Evolutionary conservation across 1,284 basidiomycete species (phyloP), one percentile per base, ranked within the genome.

Genomic region (Apiotrichum gracile): DNA sequence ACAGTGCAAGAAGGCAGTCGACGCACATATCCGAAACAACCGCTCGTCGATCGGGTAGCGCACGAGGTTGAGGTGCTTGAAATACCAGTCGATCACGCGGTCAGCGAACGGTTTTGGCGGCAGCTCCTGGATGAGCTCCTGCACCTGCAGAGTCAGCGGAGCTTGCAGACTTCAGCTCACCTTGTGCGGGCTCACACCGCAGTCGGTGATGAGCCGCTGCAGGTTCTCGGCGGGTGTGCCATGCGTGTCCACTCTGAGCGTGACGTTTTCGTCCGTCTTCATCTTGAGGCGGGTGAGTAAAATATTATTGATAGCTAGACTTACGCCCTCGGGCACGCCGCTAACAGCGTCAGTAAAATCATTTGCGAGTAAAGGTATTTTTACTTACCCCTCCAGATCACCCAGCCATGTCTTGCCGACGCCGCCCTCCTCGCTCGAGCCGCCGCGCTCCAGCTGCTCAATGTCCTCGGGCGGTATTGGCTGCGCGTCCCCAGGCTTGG

Each of bases 41-140:
- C 82, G 81, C 61, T 94, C 91, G 43, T 89, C 90, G 29, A 96
- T 82, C 27, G 91, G 91, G 72, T 94, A 92, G 37, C 91, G 83
- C n/a, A 91, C 91, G 81, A 88, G 91, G 69, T 96, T 96, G 72
- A 92, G 91, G 63, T 68, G 62, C n/a, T 49, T 53, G 54, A 77
- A 77, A 58, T 72, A 76, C 68, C 69, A 77, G 57, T 77, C 70
- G 38, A 77, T 67, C 12, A 77, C 81, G 29, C 82, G 81, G 63
- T 88, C 84, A 5, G 86, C 85, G 37, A 85, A 80, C 51, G 82
- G 78, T 54, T 82, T 82, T 2, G 87, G 85, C 25, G 91, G 91
- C 35, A 94, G 80, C 65, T 93, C 90, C 68, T 88, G 85, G 34
- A 93, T 78, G n/a, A 93, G 80, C 68, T 93, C 88, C 5, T 86